Base-by-base conservation (phyloP, 768 basidiomycete species). In the Fomitopsis serialis region DNA sequence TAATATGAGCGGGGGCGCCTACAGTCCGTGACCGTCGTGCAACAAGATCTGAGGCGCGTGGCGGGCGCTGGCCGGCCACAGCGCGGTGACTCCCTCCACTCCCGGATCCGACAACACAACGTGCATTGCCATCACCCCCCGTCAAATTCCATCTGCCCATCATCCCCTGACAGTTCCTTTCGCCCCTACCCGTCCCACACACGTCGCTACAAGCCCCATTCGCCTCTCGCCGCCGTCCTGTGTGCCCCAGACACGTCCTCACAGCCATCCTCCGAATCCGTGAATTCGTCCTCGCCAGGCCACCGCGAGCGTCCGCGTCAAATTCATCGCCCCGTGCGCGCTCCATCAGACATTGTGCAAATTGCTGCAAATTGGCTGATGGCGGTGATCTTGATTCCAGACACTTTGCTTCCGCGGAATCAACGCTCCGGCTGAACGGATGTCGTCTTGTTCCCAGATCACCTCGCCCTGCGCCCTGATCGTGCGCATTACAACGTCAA, bases 91-190 rank as follows among this genome's bases (percentile, higher is more conserved):
- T 49, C 35, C 8, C n/a, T n/a, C n/a, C n/a, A n/a, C n/a, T n/a
- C 48, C 48, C 48, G 48, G 48, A 49, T 49, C 48, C 48, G 48
- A 49, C 36, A 19, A 34, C 32, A 49, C 36, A 27, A 15, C 48
- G 37, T 40, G 37, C 37, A 40, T 40, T 40, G 37, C 37, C 37
- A 40, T 40, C 19, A 15, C 37, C 37, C 37, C 37, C 37, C 37
- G 37, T 40, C 37, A 40, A 40, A 40, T 40, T 40, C 36, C 46
- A 47, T 47, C 46, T 25, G 29, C 29, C 46, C 25, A 47, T 34
- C 23, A 47, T 17, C n/a, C 13, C 48, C 34, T 49, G 37, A 40
- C 37, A 17, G 37, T 49, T 49, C 34, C 48, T 36, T 49, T 36
- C 48, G n/a, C 34, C 32, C 48, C 19, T 21, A 49, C 8, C 48